Evolutionary conservation across 805 yeast species (phyloP).

Genomic region (Starmerella bacillaris): DNA sequence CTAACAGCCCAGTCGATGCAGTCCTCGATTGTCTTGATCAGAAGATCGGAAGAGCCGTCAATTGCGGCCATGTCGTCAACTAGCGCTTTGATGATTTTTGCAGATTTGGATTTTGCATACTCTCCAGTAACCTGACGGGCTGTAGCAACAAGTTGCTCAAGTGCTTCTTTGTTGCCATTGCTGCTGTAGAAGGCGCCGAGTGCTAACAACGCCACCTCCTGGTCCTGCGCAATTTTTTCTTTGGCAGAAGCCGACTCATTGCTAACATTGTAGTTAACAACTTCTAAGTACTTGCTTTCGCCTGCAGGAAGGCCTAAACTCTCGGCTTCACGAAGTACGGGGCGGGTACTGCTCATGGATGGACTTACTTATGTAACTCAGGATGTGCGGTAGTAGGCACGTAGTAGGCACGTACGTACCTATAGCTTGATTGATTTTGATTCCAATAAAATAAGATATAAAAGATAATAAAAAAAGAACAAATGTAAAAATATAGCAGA

Average conservation of each 20-base stretch:
- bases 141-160: conserved; percentile 43
- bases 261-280: conserved; percentile 12
- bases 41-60: conserved; percentile 45
- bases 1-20: conserved; percentile 73
- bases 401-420: too few relatives aligned
- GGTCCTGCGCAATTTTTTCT: conserved; percentile 32
- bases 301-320: conserved; percentile 14
- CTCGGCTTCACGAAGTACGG: conserved; percentile 23
- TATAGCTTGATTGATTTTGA: too few relatives aligned
- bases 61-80: conserved; percentile 55
- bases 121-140: conserved; percentile 56
- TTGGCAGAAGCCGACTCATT: conserved; percentile 16
- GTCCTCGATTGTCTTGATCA: conserved; percentile 55
- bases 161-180: conserved; percentile 30
- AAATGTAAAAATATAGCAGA: too few relatives aligned
- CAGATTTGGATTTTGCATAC: conserved; percentile 85
- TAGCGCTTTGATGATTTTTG: conserved; percentile 67
- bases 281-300: conserved; percentile 7
- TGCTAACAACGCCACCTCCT: conserved; percentile 56
- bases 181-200: conserved; percentile 54
- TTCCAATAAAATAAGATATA: too few relatives aligned
- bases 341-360: conserved; percentile 1
- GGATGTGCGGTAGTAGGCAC: too few relatives aligned
- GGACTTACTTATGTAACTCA: too few relatives aligned
- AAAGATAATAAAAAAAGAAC: too few relatives aligned